Conservation (phyloP, 106 monocot genomes). For the Allium fistulosum region DNA sequence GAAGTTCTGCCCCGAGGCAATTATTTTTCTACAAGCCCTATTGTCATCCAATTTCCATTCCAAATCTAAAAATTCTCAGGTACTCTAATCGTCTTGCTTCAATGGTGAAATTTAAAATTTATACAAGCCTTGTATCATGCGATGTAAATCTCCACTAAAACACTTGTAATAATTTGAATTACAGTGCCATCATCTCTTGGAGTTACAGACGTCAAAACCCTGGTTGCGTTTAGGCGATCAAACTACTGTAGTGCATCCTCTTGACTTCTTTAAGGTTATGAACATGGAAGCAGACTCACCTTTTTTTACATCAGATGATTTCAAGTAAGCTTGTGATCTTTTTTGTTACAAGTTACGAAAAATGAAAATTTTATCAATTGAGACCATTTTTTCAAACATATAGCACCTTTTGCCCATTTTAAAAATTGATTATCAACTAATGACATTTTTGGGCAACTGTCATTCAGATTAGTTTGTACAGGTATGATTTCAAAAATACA, state of each 20-base stretch:
- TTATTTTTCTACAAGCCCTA: conserved; percentile 62
- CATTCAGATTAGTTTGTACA: too few species aligned
- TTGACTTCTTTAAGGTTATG: conserved; percentile 57
- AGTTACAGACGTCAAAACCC: conserved; percentile 47
- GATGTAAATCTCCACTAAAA: neutral
- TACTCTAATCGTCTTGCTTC: conserved; percentile 5
- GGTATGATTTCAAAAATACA: too few species aligned
- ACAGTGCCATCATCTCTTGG: conserved; percentile 37
- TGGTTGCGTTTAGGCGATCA: conserved; percentile 51
- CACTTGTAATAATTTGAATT: conserved; percentile 2
- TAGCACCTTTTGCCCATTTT: neutral
- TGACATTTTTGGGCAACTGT: too few species aligned
- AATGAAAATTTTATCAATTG: neutral
- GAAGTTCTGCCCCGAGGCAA: conserved; percentile 78
- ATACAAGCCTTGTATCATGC: too few species aligned
- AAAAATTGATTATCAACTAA: too few species aligned
- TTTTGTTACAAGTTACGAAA: neutral
- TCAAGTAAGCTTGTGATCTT: conserved; percentile 42
- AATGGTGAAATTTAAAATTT: neutral
- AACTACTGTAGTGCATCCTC: conserved; percentile 23
- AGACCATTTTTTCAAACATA: neutral
- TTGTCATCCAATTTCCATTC: conserved; percentile 39
- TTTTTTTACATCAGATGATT: conserved; percentile 60
- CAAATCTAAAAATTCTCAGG: conserved; percentile 36
- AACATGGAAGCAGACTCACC: conserved; percentile 46